Base-by-base conservation (phyloP, 352 stramenopile genomes). In the Plasmopara viticola region DNA sequence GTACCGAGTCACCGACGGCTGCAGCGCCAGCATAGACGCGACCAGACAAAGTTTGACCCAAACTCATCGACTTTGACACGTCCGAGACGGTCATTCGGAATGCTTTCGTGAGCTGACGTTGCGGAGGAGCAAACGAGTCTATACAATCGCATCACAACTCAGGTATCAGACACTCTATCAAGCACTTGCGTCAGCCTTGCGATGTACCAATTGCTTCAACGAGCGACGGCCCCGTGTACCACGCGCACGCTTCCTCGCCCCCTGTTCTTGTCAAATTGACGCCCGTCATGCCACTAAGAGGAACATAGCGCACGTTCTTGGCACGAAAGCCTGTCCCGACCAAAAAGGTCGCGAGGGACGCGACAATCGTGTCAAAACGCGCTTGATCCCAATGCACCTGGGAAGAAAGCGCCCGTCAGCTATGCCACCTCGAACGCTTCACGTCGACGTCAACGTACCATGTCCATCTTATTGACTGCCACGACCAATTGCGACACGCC, bases 381-480 rank as follows among this genome's bases (percentile, higher is more conserved):
- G 67, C 68, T 56, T 96, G 59, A 57, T 84, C 70, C 84, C 86
- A 96, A 1, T 72, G 70, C 17, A 72, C 51, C 64, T 73, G 42
- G 10, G 31, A 18, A 14, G 47, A 35, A 13, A n/a, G n/a, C n/a
- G n/a, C n/a, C 4, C 33, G 13, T 38, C 9, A 38, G 20, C 20
- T 25, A 3, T 38, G 33, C 1, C 13, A 14, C 33, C 9, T 38
- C 33, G 33, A 5, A 5, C 13, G 33, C 13, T 9, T 38, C 33
- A 38, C 33, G 13, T 44, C 53, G n/a, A n/a, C n/a, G n/a, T 9
- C 15, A 14, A 28, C 50, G 5, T 25, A 95, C 86, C 15, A 90
- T 81, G 64, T 99, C 96, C 77, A 99, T 96, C 72, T 99, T 99
- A 72, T 99, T 99, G 37, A 99, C 74, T 0, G 92, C 95, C 12